Base-by-base conservation (phyloP, 768 basidiomycete genomes). In the Pleurotus platypus region DNA sequence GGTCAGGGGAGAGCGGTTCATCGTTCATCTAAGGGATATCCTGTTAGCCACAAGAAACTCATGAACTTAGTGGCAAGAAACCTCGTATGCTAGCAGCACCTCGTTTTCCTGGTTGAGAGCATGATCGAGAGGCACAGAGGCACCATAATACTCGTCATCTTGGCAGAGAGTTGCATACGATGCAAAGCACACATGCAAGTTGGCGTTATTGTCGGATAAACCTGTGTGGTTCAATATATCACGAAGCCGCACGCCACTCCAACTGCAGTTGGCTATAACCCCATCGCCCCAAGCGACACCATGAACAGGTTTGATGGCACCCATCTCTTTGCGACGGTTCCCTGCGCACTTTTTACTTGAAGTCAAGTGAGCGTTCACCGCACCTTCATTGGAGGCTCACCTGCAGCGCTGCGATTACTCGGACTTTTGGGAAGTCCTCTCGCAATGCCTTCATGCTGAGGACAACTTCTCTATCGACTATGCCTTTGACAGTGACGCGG, bases 241-340 rank as follows among this genome's bases (percentile, higher is more conserved):
- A 18, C 80, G 74, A 8, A 90, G 68, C 0, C 76, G 73, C 0
- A 80, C 78, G 13, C 89, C 89, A 3, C 77, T 76, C 88, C 89
- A 90, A 57, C 70, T 75, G 62, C 80, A 82, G 66, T 90, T 90
- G 56, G 82, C 82, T 47, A 87, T 81, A n/a, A 85, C 85, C 16
- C 85, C 88, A 57, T 85, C 83, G 18, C 74, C 74, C 86, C 86
- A 89, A 3, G 75, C 76, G 20, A 88, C 78, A 6, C 86, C 86
- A 38, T 80, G 70, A 0, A 86, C 85, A 0, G 75, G 72, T 56
- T 82, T 84, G 40, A 80, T 76, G 5, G 72, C 69, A 6, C 78
- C 80, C 85, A 87, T 87, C 69, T 84, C 83, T 51, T 78, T 81
- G 9, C 85, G 75, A 58, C 85, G 75, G 60, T 86, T 86, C n/a